A percentile compares a stretch with the other conserved stretches of the same genome.
phyloP scores from a whole-genome alignment of 768 basidiomycete genomes.

The Pleurotus tuber-regium region DNA sequence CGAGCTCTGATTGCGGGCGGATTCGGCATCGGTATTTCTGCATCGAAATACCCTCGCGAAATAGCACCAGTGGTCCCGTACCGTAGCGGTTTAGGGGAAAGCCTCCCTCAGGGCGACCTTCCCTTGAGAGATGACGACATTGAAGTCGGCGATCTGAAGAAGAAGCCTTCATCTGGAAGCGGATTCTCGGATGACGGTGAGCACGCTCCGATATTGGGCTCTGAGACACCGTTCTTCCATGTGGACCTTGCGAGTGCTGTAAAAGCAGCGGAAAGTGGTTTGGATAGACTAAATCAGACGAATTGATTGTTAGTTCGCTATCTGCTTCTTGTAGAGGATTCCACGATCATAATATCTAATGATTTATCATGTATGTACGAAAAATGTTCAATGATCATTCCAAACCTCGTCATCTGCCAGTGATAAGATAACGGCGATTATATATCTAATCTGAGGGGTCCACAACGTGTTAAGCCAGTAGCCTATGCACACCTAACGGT shows the following conservation, averaged over 20 bases:
- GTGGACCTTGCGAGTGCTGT: constrained; percentile 78
- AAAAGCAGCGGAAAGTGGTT: constrained; percentile 56
- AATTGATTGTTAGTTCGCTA: too few relatives aligned
- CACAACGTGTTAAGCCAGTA: too few relatives aligned
- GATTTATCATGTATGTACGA: too few relatives aligned
- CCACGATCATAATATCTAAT: too few relatives aligned
- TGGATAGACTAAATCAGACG: constrained; percentile 19
- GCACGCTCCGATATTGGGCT: constrained; percentile 41
- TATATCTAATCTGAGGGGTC: too few relatives aligned
- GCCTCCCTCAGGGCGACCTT: constrained; percentile 22
- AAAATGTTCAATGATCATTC: too few relatives aligned
- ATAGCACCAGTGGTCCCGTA: constrained; percentile 79
- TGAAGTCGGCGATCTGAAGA: constrained; percentile 34
- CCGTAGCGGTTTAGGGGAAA: constrained; percentile 35
- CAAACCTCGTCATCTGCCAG: too few relatives aligned
- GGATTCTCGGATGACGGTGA: constrained; percentile 14
- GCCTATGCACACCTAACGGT: too few relatives aligned
- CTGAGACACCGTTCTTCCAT: constrained; percentile 87
- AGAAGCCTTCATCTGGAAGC: constrained; percentile 16
- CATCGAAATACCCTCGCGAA: constrained; percentile 47
- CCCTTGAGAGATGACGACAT: constrained; percentile 26
- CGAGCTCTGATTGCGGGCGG: constrained; percentile 87
- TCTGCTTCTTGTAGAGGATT: too few relatives aligned
- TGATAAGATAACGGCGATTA: too few relatives aligned
- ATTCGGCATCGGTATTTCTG: constrained; percentile 71